A percentile compares a stretch with the other conserved stretches of the same genome.
These are phyloP conservation scores for Aspergillus nomiae DNA, from an alignment of 2,329 filamentous ascomycete genomes.

Conservation along the genomic window DNA sequence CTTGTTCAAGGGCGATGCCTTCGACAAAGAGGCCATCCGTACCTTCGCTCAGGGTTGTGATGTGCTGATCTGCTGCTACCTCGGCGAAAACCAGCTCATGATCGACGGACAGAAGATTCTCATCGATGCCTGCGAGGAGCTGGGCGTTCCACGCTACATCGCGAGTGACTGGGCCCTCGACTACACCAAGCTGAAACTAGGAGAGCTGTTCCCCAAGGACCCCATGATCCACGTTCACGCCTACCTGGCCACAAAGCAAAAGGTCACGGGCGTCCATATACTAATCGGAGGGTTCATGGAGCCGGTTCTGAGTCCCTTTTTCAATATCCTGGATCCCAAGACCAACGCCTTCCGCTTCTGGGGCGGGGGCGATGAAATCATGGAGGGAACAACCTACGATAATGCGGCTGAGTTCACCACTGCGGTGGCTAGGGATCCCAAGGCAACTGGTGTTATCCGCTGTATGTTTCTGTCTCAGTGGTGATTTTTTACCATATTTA, in stretches of 20 bases:
- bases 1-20: conserved; percentile 26
- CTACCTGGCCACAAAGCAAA: conserved; percentile 39
- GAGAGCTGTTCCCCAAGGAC: conserved; percentile 43
- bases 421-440: conserved; percentile 28
- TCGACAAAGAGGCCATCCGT: conserved; percentile 26
- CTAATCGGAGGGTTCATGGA: conserved; percentile 44
- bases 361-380: conserved; percentile 40
- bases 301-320: conserved; percentile 29
- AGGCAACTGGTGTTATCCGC: conserved; percentile 21
- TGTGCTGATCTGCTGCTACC: conserved; percentile 45
- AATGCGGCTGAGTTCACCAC: conserved; percentile 43
- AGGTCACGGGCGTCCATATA: conserved; percentile 45
- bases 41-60: conserved; percentile 34
- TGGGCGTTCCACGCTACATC: conserved; percentile 41
- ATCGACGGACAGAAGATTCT: conserved; percentile 44
- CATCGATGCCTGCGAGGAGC: conserved; percentile 42
- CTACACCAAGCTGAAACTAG: conserved; percentile 41
- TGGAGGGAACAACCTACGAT: conserved; percentile 41
- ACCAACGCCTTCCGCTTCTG: conserved; percentile 34
- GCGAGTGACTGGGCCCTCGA: conserved; percentile 47
- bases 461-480: conserved; percentile 19
- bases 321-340: conserved; percentile 25
- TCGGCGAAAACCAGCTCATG: conserved; percentile 44
- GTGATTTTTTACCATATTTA: background rate
- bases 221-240: conserved; percentile 43